These are phyloP conservation scores for Leptographium procerum DNA, from an alignment of 2,329 filamentous ascomycete genomes.

Conservation along the genomic window DNA sequence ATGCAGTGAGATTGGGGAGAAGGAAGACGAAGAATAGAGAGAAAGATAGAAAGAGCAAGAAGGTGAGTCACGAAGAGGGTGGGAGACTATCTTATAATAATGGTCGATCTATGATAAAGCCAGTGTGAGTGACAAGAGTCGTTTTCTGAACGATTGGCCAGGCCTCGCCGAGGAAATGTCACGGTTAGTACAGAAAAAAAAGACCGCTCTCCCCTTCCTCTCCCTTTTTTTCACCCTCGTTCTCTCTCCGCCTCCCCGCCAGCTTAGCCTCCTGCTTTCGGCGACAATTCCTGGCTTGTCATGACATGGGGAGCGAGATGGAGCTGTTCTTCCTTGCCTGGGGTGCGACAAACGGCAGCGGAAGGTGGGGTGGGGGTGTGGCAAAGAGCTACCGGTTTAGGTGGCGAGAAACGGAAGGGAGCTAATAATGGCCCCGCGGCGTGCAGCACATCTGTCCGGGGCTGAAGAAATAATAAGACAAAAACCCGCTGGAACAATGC, in stretches of 20 bases:
- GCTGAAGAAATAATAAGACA: not conserved
- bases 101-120: not conserved
- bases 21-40: not conserved
- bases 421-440: not conserved
- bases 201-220: not conserved
- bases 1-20: not conserved
- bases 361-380: not conserved
- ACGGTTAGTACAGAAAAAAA: not conserved
- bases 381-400: not conserved
- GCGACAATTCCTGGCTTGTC: not conserved
- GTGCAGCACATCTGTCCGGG: not conserved
- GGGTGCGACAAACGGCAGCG: not conserved
- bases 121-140: not conserved
- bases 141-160: not conserved
- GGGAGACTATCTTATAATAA: constrained; percentile 7
- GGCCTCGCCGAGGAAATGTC: not conserved
- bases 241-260: no score
- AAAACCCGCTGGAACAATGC: not conserved
- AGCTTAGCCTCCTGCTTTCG: constrained; percentile 1
- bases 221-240: no score
- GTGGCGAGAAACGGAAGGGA: not conserved
- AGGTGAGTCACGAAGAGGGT: not conserved
- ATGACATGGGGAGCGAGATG: not conserved
- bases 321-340: not conserved
- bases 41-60: not conserved